phyloP scores from a whole-genome alignment of 2,329 filamentous ascomycete species.

The Zopfia rhizophila region DNA sequence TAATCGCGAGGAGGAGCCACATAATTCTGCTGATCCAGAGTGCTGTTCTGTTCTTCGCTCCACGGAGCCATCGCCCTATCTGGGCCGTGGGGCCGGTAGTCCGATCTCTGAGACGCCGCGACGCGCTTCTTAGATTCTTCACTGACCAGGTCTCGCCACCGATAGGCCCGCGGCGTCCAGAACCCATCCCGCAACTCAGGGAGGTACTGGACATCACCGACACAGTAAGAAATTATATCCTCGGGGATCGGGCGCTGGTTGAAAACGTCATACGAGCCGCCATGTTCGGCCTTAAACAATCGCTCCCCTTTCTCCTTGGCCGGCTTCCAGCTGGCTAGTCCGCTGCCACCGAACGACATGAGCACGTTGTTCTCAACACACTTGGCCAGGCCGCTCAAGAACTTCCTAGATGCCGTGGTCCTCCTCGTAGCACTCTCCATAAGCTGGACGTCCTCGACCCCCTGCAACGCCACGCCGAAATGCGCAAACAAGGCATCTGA shows the following conservation, averaged over 20 bases:
- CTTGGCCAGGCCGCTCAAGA: conserved; percentile 17
- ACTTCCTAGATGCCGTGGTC: conserved; percentile 9
- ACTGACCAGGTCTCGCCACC: conserved; percentile 7
- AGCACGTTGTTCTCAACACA: conserved; percentile 20
- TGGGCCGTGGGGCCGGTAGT: conserved; percentile 32
- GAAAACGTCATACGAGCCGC: conserved; percentile 42
- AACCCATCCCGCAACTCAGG: conserved; percentile 21
- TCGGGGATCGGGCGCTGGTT: conserved; percentile 36
- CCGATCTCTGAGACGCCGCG: conserved; percentile 20
- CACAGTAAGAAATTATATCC: conserved; percentile 40
- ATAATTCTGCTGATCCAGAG: conserved; percentile 37
- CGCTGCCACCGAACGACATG: neutral
- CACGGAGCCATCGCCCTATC: conserved; percentile 37
- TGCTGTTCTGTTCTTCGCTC: conserved; percentile 37
- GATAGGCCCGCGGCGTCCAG: neutral
- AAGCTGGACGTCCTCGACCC: conserved; percentile 31
- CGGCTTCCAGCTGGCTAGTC: conserved; percentile 19
- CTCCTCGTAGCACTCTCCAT: conserved; percentile 29
- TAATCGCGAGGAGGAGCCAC: conserved; percentile 27
- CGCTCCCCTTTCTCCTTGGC: conserved; percentile 32
- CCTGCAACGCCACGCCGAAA: conserved; percentile 26
- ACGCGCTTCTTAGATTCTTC: conserved; percentile 18
- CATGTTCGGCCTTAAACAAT: conserved; percentile 33
- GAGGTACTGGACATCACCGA: conserved; percentile 32
- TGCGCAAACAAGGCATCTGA: conserved; percentile 36